phyloP scores from a whole-genome alignment of 2,329 filamentous ascomycete genomes.

The Colletotrichum abscissum region DNA sequence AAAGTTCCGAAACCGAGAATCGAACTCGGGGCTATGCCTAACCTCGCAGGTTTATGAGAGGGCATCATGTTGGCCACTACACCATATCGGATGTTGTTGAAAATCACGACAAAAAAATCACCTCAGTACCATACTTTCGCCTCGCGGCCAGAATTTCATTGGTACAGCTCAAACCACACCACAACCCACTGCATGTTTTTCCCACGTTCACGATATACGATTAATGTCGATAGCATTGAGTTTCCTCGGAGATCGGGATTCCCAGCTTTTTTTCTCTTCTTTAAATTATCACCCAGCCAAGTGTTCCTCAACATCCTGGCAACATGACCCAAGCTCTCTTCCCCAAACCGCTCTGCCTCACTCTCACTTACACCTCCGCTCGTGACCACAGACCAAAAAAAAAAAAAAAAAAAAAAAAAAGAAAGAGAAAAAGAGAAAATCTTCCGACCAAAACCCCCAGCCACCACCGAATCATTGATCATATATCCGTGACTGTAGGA shows the following conservation, averaged over 20 bases:
- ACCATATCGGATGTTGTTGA: slow-evolving; percentile 16
- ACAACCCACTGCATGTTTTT: no score
- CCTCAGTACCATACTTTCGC: no score
- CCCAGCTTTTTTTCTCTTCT: background rate
- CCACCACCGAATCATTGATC: background rate
- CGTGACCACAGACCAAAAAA: background rate
- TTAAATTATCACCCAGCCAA: background rate
- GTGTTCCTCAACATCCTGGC: background rate
- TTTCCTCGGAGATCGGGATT: no score
- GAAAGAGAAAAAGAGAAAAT: background rate
- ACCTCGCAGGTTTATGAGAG: slow-evolving; percentile 2
- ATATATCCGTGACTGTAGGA: background rate
- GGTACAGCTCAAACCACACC: no score
- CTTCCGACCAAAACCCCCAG: background rate
- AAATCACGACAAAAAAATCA: accelerated
- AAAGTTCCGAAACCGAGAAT: slow-evolving; percentile 27
- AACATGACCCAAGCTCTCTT: background rate
- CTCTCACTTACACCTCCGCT: background rate
- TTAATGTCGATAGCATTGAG: no score
- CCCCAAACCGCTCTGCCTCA: background rate
- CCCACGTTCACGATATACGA: no score
- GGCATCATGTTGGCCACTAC: slow-evolving; percentile 32
- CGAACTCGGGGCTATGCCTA: slow-evolving; percentile 31
- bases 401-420: background rate
- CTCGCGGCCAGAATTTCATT: background rate